phyloP scores from a whole-genome alignment of 352 stramenopile species.

The Phytophthora syringae region DNA sequence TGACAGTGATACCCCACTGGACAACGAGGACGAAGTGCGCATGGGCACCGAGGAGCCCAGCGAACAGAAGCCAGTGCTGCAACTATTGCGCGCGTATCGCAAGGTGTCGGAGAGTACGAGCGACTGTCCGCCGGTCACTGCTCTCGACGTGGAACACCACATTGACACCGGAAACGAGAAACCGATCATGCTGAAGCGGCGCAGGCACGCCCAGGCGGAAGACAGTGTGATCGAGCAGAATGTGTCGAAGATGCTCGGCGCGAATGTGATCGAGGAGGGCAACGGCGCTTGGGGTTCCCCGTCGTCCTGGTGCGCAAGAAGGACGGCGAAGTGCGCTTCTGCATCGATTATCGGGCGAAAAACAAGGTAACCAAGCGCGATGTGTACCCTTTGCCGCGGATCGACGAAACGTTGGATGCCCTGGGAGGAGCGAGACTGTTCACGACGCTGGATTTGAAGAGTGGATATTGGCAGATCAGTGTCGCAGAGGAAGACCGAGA shows the following conservation, averaged over 20 bases:
- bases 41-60: slow-evolving; percentile 4
- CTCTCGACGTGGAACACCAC: slow-evolving; percentile 17
- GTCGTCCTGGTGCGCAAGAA: slow-evolving; percentile 30
- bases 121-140: slow-evolving; percentile 13
- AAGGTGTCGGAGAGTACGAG: not conserved
- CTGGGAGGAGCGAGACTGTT: not conserved
- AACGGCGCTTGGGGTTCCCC: slow-evolving; percentile 24
- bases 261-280: slow-evolving; percentile 17
- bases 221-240: slow-evolving; percentile 4
- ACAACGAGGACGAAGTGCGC: slow-evolving; percentile 12
- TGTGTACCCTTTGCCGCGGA: not conserved
- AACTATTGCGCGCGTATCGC: slow-evolving; percentile 18
- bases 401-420: not conserved
- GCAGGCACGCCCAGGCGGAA: slow-evolving; percentile 4
- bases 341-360: not conserved
- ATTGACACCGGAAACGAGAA: slow-evolving; percentile 20
- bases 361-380: slow-evolving; percentile 18
- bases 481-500: slow-evolving; percentile 8
- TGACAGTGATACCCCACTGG: not conserved
- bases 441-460: not conserved
- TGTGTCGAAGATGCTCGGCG: slow-evolving; percentile 10
- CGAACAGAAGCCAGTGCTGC: not conserved
- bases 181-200: slow-evolving; percentile 16
- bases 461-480: slow-evolving; percentile 21
- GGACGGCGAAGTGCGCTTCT: slow-evolving; percentile 19